phyloP scores from a whole-genome alignment of 441 rosid species.

The Gossypium trilobum region DNA sequence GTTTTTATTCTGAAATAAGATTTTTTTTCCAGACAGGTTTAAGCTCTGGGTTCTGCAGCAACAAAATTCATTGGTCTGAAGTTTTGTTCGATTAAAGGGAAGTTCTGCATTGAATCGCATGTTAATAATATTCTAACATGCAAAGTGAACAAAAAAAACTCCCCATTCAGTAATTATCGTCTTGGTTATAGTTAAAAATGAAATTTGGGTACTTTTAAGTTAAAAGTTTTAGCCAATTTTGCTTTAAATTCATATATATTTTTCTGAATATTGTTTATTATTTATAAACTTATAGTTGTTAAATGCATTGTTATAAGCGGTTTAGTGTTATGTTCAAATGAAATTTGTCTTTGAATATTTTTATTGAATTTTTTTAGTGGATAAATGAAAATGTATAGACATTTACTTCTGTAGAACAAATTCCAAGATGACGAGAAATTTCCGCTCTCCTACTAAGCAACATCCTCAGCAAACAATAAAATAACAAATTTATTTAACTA shows the following conservation, averaged over 20 bases:
- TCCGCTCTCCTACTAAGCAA: background rate
- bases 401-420: background rate
- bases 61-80: background rate
- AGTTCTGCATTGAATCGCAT: no score
- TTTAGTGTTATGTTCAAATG: background rate
- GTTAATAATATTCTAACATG: no score
- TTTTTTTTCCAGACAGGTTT: background rate
- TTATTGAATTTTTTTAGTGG: background rate
- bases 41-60: conserved; percentile 10
- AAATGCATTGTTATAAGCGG: background rate
- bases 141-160: background rate
- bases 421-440: conserved; percentile 15
- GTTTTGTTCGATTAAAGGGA: background rate
- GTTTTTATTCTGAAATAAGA: background rate
- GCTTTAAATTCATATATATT: background rate
- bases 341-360: background rate
- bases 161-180: background rate
- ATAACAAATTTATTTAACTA: background rate
- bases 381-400: background rate
- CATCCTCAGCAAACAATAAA: background rate
- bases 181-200: background rate
- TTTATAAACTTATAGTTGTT: background rate
- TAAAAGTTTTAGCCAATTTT: background rate
- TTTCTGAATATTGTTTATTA: background rate
- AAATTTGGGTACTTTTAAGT: background rate